Conservation (phyloP, 1,139 yeast genomes). For the Meyerozyma guilliermondii region DNA sequence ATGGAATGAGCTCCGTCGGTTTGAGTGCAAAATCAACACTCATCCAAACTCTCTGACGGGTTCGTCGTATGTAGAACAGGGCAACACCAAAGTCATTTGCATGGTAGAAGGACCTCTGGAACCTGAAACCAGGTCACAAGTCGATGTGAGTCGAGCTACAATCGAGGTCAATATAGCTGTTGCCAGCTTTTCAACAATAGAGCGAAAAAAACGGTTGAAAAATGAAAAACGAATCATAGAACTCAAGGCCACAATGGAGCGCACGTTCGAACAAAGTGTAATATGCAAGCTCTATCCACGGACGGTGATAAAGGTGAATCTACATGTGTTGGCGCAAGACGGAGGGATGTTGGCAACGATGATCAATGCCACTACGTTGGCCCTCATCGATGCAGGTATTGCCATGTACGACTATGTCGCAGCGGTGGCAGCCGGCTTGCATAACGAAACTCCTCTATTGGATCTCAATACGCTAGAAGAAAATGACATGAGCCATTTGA, state of each 20-base stretch:
- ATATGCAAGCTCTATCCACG: constrained; percentile 75
- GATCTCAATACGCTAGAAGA: constrained; percentile 85
- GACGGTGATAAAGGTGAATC: constrained; percentile 66
- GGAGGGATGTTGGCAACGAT: constrained; percentile 83
- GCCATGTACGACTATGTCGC: constrained; percentile 90
- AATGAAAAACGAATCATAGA: constrained; percentile 74
- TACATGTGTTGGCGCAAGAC: constrained; percentile 83
- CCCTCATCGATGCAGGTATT: constrained; percentile 91
- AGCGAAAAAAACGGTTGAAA: constrained; percentile 61
- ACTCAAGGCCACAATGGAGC: constrained; percentile 64
- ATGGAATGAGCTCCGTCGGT: constrained; percentile 86
- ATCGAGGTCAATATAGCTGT: constrained; percentile 63
- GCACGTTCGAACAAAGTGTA: constrained; percentile 78
- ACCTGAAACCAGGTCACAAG: constrained; percentile 52
- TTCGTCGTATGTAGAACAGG: constrained; percentile 87
- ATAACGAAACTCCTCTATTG: constrained; percentile 68
- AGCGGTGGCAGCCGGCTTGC: constrained; percentile 74
- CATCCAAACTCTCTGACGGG: constrained; percentile 91
- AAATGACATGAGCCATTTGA: constrained; percentile 70
- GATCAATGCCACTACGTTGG: constrained; percentile 84
- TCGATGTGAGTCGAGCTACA: constrained; percentile 43
- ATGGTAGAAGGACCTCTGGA: constrained; percentile 88
- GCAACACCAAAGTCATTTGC: constrained; percentile 85
- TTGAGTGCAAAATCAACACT: constrained; percentile 76
- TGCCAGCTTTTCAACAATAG: constrained; percentile 78